Conservation (phyloP, 805 yeast genomes). For the Wickerhamomyces alni region DNA sequence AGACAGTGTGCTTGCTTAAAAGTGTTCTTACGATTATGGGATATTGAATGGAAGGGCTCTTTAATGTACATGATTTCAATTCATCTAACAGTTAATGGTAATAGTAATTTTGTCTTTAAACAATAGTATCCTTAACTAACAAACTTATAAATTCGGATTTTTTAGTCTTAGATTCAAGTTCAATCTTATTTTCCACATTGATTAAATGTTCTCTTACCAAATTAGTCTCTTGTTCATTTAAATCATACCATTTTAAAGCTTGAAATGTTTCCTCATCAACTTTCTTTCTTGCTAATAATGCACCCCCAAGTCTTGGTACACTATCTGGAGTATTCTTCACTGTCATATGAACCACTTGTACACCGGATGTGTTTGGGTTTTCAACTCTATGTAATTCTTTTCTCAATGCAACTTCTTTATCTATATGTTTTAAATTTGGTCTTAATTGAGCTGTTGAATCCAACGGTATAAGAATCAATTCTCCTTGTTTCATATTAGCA, state of each 20-base stretch:
- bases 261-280: conserved; percentile 55
- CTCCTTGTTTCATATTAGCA: conserved; percentile 39
- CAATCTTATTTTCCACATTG: conserved; percentile 19
- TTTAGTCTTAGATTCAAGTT: conserved; percentile 20
- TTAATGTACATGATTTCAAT: too few species aligned
- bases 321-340: conserved; percentile 57
- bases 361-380: conserved; percentile 29
- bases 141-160: conserved; percentile 28
- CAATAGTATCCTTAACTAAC: conserved; percentile 22
- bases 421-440: conserved; percentile 77
- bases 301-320: conserved; percentile 62
- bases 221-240: conserved; percentile 26
- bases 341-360: conserved; percentile 71
- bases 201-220: conserved; percentile 21
- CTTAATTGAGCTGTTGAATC: conserved; percentile 69
- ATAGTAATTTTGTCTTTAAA: too few species aligned
- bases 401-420: conserved; percentile 43
- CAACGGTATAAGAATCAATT: conserved; percentile 59
- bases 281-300: conserved; percentile 53
- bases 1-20: conserved; percentile 33
- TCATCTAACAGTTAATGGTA: too few species aligned
- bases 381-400: conserved; percentile 36
- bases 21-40: neutral
- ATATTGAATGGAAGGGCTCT: neutral
- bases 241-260: conserved; percentile 40